Conservation (phyloP, 345 rosid species). For the Rhodamnia argentea region DNA sequence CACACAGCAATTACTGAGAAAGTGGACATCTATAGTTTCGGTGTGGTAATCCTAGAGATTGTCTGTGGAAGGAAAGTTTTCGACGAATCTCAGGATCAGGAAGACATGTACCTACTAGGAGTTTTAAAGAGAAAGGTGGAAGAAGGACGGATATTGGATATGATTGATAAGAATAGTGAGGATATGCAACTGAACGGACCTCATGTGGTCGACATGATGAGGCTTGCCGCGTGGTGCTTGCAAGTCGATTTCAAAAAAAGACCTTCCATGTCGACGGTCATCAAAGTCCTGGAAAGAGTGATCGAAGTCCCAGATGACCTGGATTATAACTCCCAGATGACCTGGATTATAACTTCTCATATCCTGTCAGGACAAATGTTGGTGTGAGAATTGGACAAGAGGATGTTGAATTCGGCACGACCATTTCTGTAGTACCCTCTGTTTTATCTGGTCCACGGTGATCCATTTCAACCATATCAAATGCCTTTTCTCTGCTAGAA, state of each 20-base stretch:
- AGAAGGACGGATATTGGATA: neutral
- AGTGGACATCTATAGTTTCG: neutral
- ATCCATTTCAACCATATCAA: neutral
- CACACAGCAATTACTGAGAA: neutral
- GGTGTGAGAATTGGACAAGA: neutral
- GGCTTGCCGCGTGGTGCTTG: neutral
- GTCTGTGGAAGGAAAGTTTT: neutral
- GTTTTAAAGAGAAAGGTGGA: neutral
- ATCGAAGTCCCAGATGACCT: neutral
- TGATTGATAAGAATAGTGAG: neutral
- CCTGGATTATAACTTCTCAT: neutral
- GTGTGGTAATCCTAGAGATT: neutral
- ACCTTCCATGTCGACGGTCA: neutral
- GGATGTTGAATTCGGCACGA: neutral
- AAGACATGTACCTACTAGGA: neutral
- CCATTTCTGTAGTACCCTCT: neutral
- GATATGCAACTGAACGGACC: neutral
- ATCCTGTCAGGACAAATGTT: neutral
- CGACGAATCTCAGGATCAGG: neutral
- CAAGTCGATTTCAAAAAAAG: neutral
- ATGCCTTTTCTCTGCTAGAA: neutral
- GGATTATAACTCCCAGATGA: neutral
- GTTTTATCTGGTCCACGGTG: neutral
- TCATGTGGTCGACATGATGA: neutral
- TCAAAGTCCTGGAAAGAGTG: constrained; percentile 1